These are phyloP conservation scores for Bruguiera parviflora DNA, from an alignment of 345 rosid genomes.

Conservation along the genomic window DNA sequence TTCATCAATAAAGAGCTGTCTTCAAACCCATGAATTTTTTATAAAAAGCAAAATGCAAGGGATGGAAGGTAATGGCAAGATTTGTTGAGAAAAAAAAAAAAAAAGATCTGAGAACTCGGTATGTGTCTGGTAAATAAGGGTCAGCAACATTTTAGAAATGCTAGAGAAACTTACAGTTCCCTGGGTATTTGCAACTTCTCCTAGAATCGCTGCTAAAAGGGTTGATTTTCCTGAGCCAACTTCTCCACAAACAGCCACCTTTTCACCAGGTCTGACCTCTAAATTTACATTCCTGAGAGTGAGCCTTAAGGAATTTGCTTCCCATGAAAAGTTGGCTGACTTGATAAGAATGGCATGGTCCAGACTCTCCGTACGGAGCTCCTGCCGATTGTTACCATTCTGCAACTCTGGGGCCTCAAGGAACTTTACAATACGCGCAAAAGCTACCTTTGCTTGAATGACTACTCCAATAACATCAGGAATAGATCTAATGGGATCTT, in stretches of 20 bases:
- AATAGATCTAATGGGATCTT: slow-evolving; percentile 72
- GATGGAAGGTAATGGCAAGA: background rate
- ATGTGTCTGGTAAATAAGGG: background rate
- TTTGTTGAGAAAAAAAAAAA: background rate
- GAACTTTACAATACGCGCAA: slow-evolving; percentile 65
- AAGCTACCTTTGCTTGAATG: slow-evolving; percentile 89
- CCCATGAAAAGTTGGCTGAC: slow-evolving; percentile 83
- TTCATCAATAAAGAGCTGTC: background rate
- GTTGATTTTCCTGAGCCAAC: slow-evolving; percentile 98
- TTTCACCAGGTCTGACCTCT: slow-evolving; percentile 56
- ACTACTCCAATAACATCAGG: slow-evolving; percentile 86
- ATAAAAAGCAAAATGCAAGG: background rate
- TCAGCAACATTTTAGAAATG: background rate
- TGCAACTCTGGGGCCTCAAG: slow-evolving; percentile 91
- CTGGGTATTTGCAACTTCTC: slow-evolving; percentile 62
- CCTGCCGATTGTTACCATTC: slow-evolving; percentile 41
- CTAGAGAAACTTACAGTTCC: slow-evolving; percentile 57
- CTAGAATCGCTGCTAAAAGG: slow-evolving; percentile 82
- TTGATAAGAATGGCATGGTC: slow-evolving; percentile 41
- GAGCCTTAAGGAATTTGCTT: slow-evolving; percentile 47
- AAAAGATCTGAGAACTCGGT: background rate
- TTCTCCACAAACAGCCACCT: slow-evolving; percentile 91
- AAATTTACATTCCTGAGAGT: slow-evolving; percentile 60
- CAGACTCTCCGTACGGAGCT: slow-evolving; percentile 21
- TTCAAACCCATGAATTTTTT: background rate